These are phyloP conservation scores for Dioscorea alata DNA, from an alignment of 106 monocot species.

Conservation along the genomic window DNA sequence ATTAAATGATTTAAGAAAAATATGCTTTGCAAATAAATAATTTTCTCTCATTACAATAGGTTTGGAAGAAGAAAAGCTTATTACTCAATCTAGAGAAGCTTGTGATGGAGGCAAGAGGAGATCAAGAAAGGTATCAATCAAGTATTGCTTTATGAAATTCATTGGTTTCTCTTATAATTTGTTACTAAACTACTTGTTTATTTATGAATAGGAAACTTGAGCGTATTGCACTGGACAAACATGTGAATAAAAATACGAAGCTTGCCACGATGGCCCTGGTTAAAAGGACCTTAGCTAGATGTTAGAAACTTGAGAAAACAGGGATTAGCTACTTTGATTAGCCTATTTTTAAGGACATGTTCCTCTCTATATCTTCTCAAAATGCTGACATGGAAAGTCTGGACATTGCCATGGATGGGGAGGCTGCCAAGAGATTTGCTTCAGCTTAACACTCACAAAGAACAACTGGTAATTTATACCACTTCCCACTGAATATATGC, in stretches of 20 bases:
- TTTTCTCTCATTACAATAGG: constrained; percentile 21
- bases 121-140: constrained; percentile 42
- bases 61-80: constrained; percentile 29
- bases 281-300: constrained; percentile 40
- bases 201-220: constrained; percentile 29
- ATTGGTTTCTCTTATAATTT: neutral
- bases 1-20: too few species aligned
- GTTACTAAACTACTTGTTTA: neutral
- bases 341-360: constrained; percentile 43
- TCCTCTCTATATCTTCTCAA: constrained; percentile 24
- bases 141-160: too few species aligned
- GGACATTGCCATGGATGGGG: constrained; percentile 5
- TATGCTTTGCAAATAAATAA: too few species aligned
- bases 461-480: neutral
- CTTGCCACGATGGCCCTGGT: constrained; percentile 37
- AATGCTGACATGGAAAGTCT: constrained; percentile 7
- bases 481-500: neutral
- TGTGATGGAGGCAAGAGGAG: constrained; percentile 26
- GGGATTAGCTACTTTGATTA: constrained; percentile 40
- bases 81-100: constrained; percentile 33
- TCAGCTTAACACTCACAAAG: too few species aligned
- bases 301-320: constrained; percentile 35
- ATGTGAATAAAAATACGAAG: constrained; percentile 36
- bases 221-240: constrained; percentile 40
- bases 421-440: constrained; percentile 1